phyloP scores from a whole-genome alignment of 2,329 filamentous ascomycete species.

The Aspergillus quadrilineatus region DNA sequence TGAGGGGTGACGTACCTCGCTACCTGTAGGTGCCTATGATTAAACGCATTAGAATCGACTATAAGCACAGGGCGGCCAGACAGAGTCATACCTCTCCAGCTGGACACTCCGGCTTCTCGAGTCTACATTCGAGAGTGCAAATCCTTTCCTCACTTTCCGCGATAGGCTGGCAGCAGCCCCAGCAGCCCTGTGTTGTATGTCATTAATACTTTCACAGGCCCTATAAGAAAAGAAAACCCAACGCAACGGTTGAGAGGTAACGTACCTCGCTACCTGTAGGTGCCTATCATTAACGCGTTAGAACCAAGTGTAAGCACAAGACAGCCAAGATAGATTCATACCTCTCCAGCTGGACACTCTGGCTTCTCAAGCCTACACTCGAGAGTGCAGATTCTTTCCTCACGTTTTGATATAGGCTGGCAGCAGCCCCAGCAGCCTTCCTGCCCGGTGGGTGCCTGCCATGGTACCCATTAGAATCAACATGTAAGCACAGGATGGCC shows the following conservation, averaged over 20 bases:
- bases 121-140: not conserved
- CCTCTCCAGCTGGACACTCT: not conserved
- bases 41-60: not conserved
- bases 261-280: constrained; percentile 7
- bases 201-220: not conserved
- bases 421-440: constrained; percentile 8
- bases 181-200: not conserved
- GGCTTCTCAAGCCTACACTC: constrained; percentile 1
- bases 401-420: not conserved
- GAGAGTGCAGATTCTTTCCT: not conserved
- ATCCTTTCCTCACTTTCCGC: not conserved
- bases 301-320: not conserved
- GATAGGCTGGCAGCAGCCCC: not conserved
- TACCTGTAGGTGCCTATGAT: not conserved
- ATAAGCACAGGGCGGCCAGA: not conserved
- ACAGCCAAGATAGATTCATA: not conserved
- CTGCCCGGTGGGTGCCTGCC: not conserved
- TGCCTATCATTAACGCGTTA: not conserved
- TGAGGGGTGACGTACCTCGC: not conserved
- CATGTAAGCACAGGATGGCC: not conserved
- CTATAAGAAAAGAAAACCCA: no score
- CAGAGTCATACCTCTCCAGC: not conserved
- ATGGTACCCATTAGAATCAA: no score
- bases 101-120: constrained; percentile 2
- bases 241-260: not conserved